Evolutionary conservation across 129 eudicot genomes (phyloP).

Genomic region (Helichrysum umbraculigerum): DNA sequence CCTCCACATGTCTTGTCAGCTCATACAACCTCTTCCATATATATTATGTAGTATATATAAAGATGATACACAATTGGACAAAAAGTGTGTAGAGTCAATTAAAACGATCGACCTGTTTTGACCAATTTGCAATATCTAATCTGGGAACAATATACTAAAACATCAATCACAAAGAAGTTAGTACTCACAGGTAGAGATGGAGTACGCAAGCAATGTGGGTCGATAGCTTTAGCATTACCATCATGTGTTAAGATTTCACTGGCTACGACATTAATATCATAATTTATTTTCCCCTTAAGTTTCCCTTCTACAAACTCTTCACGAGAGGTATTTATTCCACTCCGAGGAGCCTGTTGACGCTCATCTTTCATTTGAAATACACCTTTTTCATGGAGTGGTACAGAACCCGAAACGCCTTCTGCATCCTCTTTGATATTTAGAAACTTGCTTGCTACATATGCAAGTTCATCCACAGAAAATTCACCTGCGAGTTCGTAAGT

Average conservation of each 20-base stretch:
- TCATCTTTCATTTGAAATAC: conserved; percentile 29
- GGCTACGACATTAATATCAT: conserved; percentile 16
- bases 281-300: background rate
- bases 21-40: background rate
- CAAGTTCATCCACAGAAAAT: conserved; percentile 46
- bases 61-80: background rate
- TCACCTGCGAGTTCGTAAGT: conserved; percentile 16
- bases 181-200: conserved; percentile 66
- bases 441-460: conserved; percentile 34
- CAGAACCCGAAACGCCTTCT: conserved; percentile 20
- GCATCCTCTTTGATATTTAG: conserved; percentile 42
- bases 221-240: conserved; percentile 24
- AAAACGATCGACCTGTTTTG: background rate
- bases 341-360: conserved; percentile 19
- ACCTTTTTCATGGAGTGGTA: conserved; percentile 21
- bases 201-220: conserved; percentile 32
- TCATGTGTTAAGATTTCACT: conserved; percentile 19
- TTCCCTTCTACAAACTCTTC: background rate
- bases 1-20: background rate
- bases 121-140: background rate
- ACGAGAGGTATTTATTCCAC: background rate
- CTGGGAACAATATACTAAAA: background rate
- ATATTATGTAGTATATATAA: too few relatives aligned
- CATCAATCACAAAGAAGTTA: background rate
- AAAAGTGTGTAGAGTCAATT: background rate